These are phyloP conservation scores for Colletotrichum australisinense DNA, from an alignment of 2,329 filamentous ascomycete species.

Conservation along the genomic window DNA sequence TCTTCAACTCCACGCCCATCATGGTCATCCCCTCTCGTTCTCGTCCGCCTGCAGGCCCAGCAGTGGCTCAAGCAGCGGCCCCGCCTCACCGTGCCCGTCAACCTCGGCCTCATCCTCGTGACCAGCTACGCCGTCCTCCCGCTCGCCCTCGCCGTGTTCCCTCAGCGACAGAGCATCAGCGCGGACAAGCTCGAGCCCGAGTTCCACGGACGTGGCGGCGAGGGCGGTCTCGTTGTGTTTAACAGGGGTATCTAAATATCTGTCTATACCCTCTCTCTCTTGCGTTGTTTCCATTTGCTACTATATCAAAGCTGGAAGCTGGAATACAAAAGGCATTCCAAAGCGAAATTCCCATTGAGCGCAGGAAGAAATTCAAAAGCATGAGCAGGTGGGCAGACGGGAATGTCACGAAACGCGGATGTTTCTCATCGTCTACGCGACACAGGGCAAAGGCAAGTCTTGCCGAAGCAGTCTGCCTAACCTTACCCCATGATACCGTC, in stretches of 20 bases:
- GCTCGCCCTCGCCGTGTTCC: constrained; percentile 90
- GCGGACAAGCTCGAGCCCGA: constrained; percentile 84
- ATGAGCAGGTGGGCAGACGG: background rate
- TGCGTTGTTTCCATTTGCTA: background rate
- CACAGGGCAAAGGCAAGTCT: background rate
- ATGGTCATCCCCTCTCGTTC: constrained; percentile 93
- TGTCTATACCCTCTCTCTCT: too few species aligned
- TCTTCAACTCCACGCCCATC: constrained; percentile 94
- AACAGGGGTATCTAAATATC: constrained; percentile 83
- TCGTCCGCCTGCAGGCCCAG: constrained; percentile 86
- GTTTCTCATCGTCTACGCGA: background rate
- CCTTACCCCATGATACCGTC: background rate
- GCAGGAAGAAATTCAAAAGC: background rate
- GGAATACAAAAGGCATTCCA: too few species aligned
- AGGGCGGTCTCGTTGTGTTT: constrained; percentile 89
- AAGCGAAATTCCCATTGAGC: background rate
- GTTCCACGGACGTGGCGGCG: constrained; percentile 85
- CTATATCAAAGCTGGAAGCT: too few species aligned
- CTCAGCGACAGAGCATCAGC: constrained; percentile 85
- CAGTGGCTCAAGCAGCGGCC: constrained; percentile 85
- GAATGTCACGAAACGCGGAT: background rate
- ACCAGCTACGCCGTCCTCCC: constrained; percentile 92
- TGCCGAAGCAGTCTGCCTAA: background rate
- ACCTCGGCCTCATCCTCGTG: constrained; percentile 85
- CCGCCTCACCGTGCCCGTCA: constrained; percentile 81